Evolutionary conservation across 305 asterid genomes (phyloP), one percentile per base, ranked within the genome.

Genomic region (Fraxinus platypoda): DNA sequence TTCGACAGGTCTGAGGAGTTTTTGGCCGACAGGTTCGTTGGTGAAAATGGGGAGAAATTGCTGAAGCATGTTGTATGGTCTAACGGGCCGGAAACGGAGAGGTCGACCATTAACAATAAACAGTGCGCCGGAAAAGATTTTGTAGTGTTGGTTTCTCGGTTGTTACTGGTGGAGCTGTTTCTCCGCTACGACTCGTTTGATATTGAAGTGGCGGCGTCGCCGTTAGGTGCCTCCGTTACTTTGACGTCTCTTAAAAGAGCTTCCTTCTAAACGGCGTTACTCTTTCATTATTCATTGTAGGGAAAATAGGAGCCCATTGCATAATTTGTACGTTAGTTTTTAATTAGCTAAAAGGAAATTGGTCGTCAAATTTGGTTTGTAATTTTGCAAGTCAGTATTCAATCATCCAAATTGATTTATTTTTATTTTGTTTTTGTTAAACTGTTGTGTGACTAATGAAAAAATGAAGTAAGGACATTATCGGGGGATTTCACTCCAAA

Each of bases 91-190:
- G 98, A 94, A 80, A 88, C 85, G 25, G 93, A 81, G 33, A 78
- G 52, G 6, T 89, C 98, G 6, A 87, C 86, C 5, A 68, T 92
- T 0, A 52, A 80, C 34, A 91, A 94, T 78, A 94, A 94, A 35
- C 98, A 94, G 83, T 94, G 98, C 81, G 98, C 94, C 12, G 98
- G 98, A 1, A 94, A 94, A 75, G 97, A 94, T 41, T 94, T 94
- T 31, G 98, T 91, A 73, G 93, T 92, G 83, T 74, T 94, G 87
- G 94, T 82, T 28, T 73, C 92, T n/a, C 76, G 97, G 87, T 9
- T 94, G 89, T 46, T 94, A 91, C 46, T 94, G 87, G 97, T 92
- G 82, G 95, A 94, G 90, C 77, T 94, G 12, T 93, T 94, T 85
- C 91, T 87, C 19, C 91, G 97, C 1, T 94, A 91, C 78, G 98